A percentile compares a stretch with the other conserved stretches of the same genome.
These are phyloP conservation scores for Priceomyces carsonii DNA, from an alignment of 805 yeast species.

Conservation along the genomic window DNA sequence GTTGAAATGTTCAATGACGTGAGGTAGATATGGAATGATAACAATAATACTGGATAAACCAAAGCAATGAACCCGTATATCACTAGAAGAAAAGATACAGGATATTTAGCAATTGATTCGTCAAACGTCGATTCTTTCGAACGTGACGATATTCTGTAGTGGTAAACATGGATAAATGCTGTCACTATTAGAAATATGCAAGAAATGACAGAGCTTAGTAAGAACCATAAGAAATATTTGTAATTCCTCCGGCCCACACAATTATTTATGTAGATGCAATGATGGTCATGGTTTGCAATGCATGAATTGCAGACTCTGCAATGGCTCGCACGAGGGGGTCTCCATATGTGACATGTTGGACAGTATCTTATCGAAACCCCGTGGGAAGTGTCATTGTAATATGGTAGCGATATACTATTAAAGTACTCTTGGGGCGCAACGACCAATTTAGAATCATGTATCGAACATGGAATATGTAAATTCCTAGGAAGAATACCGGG, in stretches of 20 bases:
- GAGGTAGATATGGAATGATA: constrained; percentile 55
- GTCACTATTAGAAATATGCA: constrained; percentile 19
- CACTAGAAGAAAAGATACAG: constrained; percentile 51
- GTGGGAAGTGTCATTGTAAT: constrained; percentile 20
- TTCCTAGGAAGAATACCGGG: constrained; percentile 74
- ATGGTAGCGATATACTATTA: constrained; percentile 51
- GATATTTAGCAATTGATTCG: constrained; percentile 19
- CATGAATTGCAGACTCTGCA: constrained; percentile 72
- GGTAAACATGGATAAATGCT: constrained; percentile 23
- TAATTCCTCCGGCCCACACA: constrained; percentile 44
- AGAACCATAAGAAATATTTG: constrained; percentile 35
- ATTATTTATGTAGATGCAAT: constrained; percentile 60
- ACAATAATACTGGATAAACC: constrained; percentile 57
- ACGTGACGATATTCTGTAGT: constrained; percentile 18
- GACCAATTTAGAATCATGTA: constrained; percentile 15
- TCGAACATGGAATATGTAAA: constrained; percentile 48
- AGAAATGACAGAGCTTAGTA: constrained; percentile 19
- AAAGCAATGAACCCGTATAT: constrained; percentile 47
- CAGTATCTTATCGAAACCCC: constrained; percentile 59
- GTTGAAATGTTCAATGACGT: constrained; percentile 65
- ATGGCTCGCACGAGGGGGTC: constrained; percentile 70
- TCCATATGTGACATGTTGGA: constrained; percentile 55
- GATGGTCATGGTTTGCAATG: constrained; percentile 68
- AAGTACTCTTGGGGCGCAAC: constrained; percentile 60
- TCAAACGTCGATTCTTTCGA: constrained; percentile 28